Percentiles rank a stretch among this genome's conserved stretches.
Evolutionary conservation across 73 alveolate genomes (phyloP).

Genomic region (Paramecium tetraurelia): DNA sequence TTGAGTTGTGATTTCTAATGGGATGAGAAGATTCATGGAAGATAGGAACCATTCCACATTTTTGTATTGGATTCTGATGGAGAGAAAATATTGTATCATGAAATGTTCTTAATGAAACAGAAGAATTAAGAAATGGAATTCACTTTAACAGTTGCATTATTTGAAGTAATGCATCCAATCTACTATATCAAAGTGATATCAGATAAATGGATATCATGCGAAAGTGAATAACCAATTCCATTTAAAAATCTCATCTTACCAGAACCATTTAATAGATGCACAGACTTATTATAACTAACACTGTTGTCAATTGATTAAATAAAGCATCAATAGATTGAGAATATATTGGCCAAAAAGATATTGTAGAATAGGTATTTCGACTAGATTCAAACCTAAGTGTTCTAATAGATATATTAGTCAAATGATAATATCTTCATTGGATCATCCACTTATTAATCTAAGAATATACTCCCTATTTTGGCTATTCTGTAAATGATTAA

Average conservation of each 20-base stretch:
- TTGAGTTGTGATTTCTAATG: conserved; percentile 96
- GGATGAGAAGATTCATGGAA: conserved; percentile 96
- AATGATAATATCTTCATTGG: conserved; percentile 94
- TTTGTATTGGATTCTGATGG: conserved; percentile 98
- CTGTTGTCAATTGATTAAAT: conserved; percentile 38
- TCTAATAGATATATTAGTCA: conserved; percentile 75
- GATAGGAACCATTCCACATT: conserved; percentile 96
- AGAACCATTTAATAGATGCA: conserved; percentile 90
- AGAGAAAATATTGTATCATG: conserved; percentile 96
- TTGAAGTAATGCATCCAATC: conserved; percentile 98
- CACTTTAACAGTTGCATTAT: conserved; percentile 95
- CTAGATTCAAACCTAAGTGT: conserved; percentile 90
- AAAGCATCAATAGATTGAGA: conserved; percentile 53
- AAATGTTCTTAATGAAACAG: conserved; percentile 85
- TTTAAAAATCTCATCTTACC: conserved; percentile 98
- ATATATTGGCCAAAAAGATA: conserved; percentile 64
- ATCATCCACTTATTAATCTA: conserved; percentile 88
- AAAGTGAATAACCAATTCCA: conserved; percentile 90
- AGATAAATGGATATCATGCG: conserved; percentile 97
- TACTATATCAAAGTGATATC: conserved; percentile 87
- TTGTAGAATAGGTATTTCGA: conserved; percentile 72
- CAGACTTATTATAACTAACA: conserved; percentile 64
- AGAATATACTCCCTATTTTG: conserved; percentile 82
- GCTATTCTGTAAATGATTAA: conserved; percentile 83
- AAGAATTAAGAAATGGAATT: conserved; percentile 79